Conservation (phyloP, 495 filamentous ascomycete species). For the Viridothelium virens region DNA sequence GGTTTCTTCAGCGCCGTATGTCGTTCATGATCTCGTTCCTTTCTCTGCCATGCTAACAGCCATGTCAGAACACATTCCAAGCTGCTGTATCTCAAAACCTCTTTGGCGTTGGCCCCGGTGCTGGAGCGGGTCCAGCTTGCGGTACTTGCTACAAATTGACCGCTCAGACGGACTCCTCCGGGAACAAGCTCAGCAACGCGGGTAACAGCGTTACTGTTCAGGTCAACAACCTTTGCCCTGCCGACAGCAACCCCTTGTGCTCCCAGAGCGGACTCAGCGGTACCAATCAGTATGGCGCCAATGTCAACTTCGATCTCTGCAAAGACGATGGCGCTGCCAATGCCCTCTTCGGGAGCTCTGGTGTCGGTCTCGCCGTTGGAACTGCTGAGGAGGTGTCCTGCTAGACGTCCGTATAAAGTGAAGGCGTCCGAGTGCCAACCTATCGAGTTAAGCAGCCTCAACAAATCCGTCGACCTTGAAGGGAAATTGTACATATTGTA, state of each 20-base stretch:
- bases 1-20: slow-evolving; percentile 22
- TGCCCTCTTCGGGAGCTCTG: slow-evolving; percentile 33
- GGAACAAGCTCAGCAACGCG: slow-evolving; percentile 23
- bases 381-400: slow-evolving; percentile 30
- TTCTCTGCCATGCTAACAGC: background rate
- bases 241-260: slow-evolving; percentile 32
- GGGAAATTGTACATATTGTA: too few relatives aligned
- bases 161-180: slow-evolving; percentile 24
- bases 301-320: slow-evolving; percentile 39
- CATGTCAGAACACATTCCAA: background rate
- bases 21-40: background rate
- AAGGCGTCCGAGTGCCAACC: too few relatives aligned
- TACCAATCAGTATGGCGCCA: slow-evolving; percentile 34
- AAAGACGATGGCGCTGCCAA: slow-evolving; percentile 30
- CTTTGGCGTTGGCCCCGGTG: slow-evolving; percentile 34
- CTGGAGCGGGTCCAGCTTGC: slow-evolving; percentile 33
- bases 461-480: too few relatives aligned
- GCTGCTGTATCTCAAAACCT: slow-evolving; percentile 36
- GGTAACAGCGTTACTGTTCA: slow-evolving; percentile 30
- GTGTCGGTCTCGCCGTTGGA: slow-evolving; percentile 29
- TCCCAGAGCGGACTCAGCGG: slow-evolving; percentile 24
- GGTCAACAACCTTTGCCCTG: slow-evolving; percentile 37
- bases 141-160: slow-evolving; percentile 35
- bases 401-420: background rate
- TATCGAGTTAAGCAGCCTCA: too few relatives aligned